Percentiles rank a stretch among this genome's conserved stretches.
Conservation (phyloP, 306 rosid species). For the Datisca glomerata region DNA sequence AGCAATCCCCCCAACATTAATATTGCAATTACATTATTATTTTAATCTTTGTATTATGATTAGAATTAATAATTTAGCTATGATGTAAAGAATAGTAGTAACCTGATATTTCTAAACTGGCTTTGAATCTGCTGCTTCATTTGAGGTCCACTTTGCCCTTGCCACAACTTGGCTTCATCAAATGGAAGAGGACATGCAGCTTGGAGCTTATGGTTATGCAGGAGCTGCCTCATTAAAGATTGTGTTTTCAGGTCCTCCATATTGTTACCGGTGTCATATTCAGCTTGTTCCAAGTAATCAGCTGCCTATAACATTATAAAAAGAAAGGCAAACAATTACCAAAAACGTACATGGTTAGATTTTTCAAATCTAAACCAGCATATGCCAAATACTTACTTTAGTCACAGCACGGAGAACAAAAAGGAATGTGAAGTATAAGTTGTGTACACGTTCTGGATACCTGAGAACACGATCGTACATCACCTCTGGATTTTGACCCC, state of each 20-base stretch:
- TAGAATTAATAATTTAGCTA: too few relatives aligned
- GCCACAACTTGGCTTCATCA: conserved; percentile 97
- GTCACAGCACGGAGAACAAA: conserved; percentile 94
- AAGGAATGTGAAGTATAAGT: conserved; percentile 89
- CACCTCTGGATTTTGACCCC: conserved; percentile 78
- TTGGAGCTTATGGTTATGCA: conserved; percentile 63
- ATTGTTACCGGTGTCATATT: conserved; percentile 73
- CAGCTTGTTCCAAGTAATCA: conserved; percentile 85
- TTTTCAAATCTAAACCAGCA: conserved; percentile 9
- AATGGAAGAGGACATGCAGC: conserved; percentile 97
- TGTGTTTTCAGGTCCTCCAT: conserved; percentile 74
- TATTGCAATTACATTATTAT: too few relatives aligned
- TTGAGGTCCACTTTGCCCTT: conserved; percentile 90
- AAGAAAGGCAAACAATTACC: conserved; percentile 5
- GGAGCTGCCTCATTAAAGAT: conserved; percentile 70
- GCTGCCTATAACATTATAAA: conserved; percentile 47
- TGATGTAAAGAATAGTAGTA: conserved; percentile 2
- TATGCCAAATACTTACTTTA: conserved; percentile 42
- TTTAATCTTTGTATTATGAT: too few relatives aligned
- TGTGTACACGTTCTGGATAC: conserved; percentile 85
- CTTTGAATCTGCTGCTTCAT: conserved; percentile 76
- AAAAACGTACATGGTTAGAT: background rate
- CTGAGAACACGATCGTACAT: conserved; percentile 71
- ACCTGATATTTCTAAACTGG: conserved; percentile 95
- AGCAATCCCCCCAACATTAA: too few relatives aligned